Base-by-base conservation (phyloP, 441 rosid genomes). In the Mallotus repandus region DNA sequence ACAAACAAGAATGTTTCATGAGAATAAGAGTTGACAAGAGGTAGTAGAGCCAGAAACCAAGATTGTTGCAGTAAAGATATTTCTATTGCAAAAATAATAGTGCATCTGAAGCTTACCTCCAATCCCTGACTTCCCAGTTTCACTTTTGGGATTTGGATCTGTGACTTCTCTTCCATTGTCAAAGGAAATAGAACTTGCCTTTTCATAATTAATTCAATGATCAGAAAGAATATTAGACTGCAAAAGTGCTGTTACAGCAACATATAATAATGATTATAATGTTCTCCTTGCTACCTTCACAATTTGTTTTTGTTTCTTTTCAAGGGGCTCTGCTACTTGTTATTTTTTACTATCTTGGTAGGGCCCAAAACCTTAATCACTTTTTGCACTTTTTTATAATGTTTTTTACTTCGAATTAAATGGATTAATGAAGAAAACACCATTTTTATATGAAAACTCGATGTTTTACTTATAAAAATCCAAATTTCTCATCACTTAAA, bases 81-180 rank as follows among this genome's bases (percentile, higher is more conserved):
- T 22, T 29, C 2, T 7, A 43, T 2, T 45, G 9, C 12, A 10
- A 45, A 45, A 45, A 10, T 45, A 45, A 45, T 45, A 0, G 49
- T 10, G 2, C 49, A 54, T 16, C 2, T 13, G 5, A 66, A 0
- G 54, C 41, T 22, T 65, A 86, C 88, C 86, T 81, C 82, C 56
- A 86, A 58, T 21, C 88, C 90, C 41, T 78, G 88, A 67, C 71
- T 75, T 29, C 86, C 86, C 69, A 83, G 57, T 66, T 84, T 83
- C 49, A 84, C 82, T 67, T 69, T 82, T 16, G 79, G 81, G 38
- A 81, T 72, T 50, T 72, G 68, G 65, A 80, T 49, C 29, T 72
- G 69, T 19, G 63, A 16, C 45, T 74, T 66, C 9, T 63, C 74
- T 69, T 75, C 87, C 83, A 84, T 80, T 12, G 16, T 19, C 14